phyloP scores from a whole-genome alignment of 1,284 basidiomycete species.

The Ganoderma lingzhi region DNA sequence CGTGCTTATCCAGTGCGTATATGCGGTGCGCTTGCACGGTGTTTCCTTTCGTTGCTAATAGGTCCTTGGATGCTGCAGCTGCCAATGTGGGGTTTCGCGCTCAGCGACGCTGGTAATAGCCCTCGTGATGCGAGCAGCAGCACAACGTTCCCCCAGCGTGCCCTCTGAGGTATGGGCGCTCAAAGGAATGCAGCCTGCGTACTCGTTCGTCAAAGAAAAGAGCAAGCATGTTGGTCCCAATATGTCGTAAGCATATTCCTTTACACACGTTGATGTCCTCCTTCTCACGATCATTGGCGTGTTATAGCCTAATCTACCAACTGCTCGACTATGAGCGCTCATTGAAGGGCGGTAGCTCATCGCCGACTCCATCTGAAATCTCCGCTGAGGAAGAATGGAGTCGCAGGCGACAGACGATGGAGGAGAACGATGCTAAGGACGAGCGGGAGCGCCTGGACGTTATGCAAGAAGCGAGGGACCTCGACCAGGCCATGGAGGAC shows the following conservation, averaged over 20 bases:
- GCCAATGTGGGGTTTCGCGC: conserved; percentile 96
- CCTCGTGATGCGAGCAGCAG: conserved; percentile 94
- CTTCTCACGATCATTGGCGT: conserved; percentile 19
- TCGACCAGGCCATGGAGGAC: conserved; percentile 87
- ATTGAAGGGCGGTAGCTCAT: conserved; percentile 61
- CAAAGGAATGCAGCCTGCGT: conserved; percentile 93
- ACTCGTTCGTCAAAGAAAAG: conserved; percentile 90
- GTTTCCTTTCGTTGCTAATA: conserved; percentile 16
- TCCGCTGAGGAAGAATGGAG: conserved; percentile 87
- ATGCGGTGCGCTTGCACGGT: conserved; percentile 19
- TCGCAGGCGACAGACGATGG: conserved; percentile 70
- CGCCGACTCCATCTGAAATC: conserved; percentile 58
- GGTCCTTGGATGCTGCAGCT: conserved; percentile 55
- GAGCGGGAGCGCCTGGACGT: conserved; percentile 65
- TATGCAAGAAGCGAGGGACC: conserved; percentile 75
- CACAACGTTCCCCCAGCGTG: conserved; percentile 70
- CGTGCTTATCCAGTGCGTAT: conserved; percentile 87
- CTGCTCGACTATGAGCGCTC: conserved; percentile 92
- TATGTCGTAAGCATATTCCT: conserved; percentile 80
- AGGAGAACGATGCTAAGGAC: conserved; percentile 60
- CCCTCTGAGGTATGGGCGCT: conserved; percentile 81
- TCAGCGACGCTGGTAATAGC: conserved; percentile 95
- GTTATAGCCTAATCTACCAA: conserved; percentile 90
- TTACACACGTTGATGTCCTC: conserved; percentile 15
- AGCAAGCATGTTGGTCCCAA: conserved; percentile 93